Evolutionary conservation across 495 filamentous ascomycete species (phyloP), one percentile per base, ranked within the genome.

Genomic region (Aspergillus bertholletiae): DNA sequence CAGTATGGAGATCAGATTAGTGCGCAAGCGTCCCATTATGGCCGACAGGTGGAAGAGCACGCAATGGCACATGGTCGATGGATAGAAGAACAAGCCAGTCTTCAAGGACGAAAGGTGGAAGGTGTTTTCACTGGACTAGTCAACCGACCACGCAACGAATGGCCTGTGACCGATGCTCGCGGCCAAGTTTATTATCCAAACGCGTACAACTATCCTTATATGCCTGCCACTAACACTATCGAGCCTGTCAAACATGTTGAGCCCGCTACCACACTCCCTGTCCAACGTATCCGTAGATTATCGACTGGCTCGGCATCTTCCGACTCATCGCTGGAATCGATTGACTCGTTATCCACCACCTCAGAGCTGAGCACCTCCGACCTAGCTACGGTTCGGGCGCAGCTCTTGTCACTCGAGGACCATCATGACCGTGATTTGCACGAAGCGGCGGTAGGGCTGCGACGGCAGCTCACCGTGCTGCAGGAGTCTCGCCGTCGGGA

Each of bases 1-100:
- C 65, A 70, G 22, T 77, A 77, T 47, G 73, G 73, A 5, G 72
- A 74, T 48, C 69, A 72, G 51, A 68, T 75, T 22, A 71, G 64
- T 46, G 63, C 69, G 2, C 71, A 74, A 24, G 74, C 73, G n/a
- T 63, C 70, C 44, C 57, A 73, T 23, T 75, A 75, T 49, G 67
- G 73, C 23, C 58, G 68, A 39, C 66, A 72, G 44, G 70, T 76
- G 0, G 74, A 78, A 57, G 72, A 75, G 40, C 71, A 72, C 30
- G 73, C 73, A 3, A 52, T 76, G 46, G 67, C 69, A 7, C 73
- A 74, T 55, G 69, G 69, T 15, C 64, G 72, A 11, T 75, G 74
- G 72, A 51, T 76, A 9, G 73, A 76, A 59, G 67, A 73, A 45
- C 74, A 78, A 32, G 70, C 73, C 12, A 45, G 67, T 3, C 50